Evolutionary conservation across 352 stramenopile genomes (phyloP).

Genomic region (Pilasporangium apinafurcum): DNA sequence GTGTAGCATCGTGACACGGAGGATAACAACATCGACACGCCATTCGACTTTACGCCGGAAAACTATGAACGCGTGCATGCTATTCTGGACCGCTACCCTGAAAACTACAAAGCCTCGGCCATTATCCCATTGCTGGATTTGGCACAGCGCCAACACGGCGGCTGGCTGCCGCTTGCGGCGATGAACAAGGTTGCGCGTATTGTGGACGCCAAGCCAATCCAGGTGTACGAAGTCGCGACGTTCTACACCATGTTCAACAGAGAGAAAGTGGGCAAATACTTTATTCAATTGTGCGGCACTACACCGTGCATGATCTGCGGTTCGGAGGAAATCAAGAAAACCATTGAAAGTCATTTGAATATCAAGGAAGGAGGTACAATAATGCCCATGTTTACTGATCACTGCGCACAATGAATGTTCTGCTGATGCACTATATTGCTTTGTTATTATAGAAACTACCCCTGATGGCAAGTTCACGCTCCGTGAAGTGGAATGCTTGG

Average conservation of each 20-base stretch:
- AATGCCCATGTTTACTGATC: neutral
- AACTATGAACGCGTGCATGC: constrained; percentile 96
- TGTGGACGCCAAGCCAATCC: constrained; percentile 92
- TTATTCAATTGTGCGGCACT: constrained; percentile 97
- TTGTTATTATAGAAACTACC: constrained; percentile 54
- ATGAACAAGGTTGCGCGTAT: constrained; percentile 99
- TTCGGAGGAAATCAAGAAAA: constrained; percentile 98
- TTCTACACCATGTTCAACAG: constrained; percentile 99
- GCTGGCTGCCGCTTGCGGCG: constrained; percentile 96
- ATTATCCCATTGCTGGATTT: constrained; percentile 99
- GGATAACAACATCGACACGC: constrained; percentile 94
- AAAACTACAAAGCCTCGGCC: constrained; percentile 98
- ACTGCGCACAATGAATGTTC: no score
- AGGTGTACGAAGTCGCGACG: constrained; percentile 99
- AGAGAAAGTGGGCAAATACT: constrained; percentile 94
- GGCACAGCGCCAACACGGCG: constrained; percentile 94
- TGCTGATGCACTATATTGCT: constrained; percentile 1
- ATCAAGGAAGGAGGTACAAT: constrained; percentile 93
- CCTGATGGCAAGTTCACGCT: constrained; percentile 89
- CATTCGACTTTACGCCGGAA: constrained; percentile 97
- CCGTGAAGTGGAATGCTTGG: constrained; percentile 98
- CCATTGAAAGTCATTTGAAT: constrained; percentile 95
- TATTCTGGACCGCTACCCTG: constrained; percentile 96
- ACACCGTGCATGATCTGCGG: constrained; percentile 99
- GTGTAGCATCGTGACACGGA: constrained; percentile 95